A percentile compares a stretch with the other conserved stretches of the same genome.
phyloP scores from a whole-genome alignment of 2,329 filamentous ascomycete species.

The Fragosphaeria purpurea region DNA sequence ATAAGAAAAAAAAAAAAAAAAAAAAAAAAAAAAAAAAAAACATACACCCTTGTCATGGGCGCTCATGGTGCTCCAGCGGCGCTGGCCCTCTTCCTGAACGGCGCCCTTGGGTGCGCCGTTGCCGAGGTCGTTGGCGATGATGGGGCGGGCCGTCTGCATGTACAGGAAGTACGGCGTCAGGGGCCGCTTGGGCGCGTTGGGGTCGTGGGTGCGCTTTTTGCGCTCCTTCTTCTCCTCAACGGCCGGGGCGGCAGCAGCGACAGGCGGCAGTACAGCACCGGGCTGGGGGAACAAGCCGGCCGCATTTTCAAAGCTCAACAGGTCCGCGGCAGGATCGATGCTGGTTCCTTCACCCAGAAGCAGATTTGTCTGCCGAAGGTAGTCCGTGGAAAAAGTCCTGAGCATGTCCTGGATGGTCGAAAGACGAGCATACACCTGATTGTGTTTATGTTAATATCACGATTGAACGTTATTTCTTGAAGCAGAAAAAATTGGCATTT shows the following conservation, averaged over 20 bases:
- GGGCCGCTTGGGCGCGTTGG: constrained; percentile 89
- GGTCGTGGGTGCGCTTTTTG: constrained; percentile 79
- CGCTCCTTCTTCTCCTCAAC: constrained; percentile 73
- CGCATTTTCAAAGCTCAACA: constrained; percentile 42
- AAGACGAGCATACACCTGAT: constrained; percentile 65
- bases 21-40: constrained; percentile 4
- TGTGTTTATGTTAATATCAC: constrained; percentile 24
- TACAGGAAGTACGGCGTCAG: constrained; percentile 93
- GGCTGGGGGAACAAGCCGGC: constrained; percentile 36
- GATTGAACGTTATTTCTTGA: neutral
- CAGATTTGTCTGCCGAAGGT: constrained; percentile 79
- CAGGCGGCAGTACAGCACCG: constrained; percentile 18
- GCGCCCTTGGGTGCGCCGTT: constrained; percentile 71
- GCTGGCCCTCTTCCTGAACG: constrained; percentile 77
- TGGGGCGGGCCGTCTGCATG: constrained; percentile 76
- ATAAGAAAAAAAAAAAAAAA: neutral
- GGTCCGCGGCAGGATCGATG: constrained; percentile 35
- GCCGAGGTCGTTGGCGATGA: constrained; percentile 71
- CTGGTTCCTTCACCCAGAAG: constrained; percentile 57
- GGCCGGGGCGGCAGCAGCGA: constrained; percentile 28
- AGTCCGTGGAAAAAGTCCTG: constrained; percentile 70
- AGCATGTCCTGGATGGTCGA: constrained; percentile 71
- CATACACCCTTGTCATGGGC: constrained; percentile 57
- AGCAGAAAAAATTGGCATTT: too few relatives aligned
- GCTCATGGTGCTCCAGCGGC: constrained; percentile 72